phyloP scores from a whole-genome alignment of 805 yeast genomes.

The Tetrapisispora namnaoensis region DNA sequence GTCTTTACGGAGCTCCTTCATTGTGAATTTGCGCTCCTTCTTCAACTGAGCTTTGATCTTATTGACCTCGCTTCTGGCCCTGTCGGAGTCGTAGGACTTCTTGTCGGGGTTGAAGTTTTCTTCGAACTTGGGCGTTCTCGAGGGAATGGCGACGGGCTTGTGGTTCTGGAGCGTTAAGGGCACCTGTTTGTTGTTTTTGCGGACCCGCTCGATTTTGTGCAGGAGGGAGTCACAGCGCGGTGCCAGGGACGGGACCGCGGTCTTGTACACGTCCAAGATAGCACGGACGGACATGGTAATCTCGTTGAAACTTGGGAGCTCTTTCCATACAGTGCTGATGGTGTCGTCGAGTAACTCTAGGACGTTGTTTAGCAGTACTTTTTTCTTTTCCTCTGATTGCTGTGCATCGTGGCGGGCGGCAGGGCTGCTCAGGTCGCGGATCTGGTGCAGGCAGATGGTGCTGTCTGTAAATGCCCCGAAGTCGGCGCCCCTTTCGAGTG shows the following conservation, averaged over 20 bases:
- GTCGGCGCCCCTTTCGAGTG: conserved; percentile 10
- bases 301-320: conserved; percentile 52
- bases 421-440: conserved; percentile 23
- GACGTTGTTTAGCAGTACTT: conserved; percentile 17
- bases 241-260: conserved; percentile 29
- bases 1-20: conserved; percentile 87
- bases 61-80: conserved; percentile 68
- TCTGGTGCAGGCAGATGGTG: conserved; percentile 13
- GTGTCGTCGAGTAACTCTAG: conserved; percentile 26
- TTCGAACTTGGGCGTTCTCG: conserved; percentile 85
- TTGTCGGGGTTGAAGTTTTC: conserved; percentile 93
- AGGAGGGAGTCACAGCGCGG: conserved; percentile 9
- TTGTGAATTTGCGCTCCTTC: conserved; percentile 79
- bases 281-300: conserved; percentile 39
- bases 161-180: conserved; percentile 81
- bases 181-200: conserved; percentile 42
- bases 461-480: conserved; percentile 5
- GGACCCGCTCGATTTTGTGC: conserved; percentile 40
- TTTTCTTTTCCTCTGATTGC: conserved; percentile 22
- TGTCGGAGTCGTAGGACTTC: conserved; percentile 80
- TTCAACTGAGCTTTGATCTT: conserved; percentile 80
- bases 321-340: conserved; percentile 44
- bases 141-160: conserved; percentile 72
- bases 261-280: conserved; percentile 34
- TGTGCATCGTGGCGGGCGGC: neutral